phyloP scores from a whole-genome alignment of 192 early-diverging fungal genomes.

The Coemansia sp. region DNA sequence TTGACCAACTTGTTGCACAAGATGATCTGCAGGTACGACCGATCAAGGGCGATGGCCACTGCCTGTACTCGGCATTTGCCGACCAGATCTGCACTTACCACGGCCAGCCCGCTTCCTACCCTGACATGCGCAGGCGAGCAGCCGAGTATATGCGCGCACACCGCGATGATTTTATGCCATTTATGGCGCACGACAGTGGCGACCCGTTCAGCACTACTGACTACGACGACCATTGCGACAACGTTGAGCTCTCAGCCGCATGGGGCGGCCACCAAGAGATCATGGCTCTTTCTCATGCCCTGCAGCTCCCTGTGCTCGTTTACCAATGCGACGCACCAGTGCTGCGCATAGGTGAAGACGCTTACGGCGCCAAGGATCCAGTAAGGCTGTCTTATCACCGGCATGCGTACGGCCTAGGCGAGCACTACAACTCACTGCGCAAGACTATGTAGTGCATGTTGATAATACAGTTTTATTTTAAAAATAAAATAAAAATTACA shows the following conservation, averaged over 20 bases:
- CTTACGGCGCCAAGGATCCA: constrained; percentile 54
- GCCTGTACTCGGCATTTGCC: constrained; percentile 86
- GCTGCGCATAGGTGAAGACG: constrained; percentile 79
- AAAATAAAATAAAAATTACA: background rate
- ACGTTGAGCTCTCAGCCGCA: constrained; percentile 72
- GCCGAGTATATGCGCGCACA: constrained; percentile 78
- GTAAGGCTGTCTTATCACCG: constrained; percentile 82
- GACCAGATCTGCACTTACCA: constrained; percentile 70
- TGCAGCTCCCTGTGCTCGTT: constrained; percentile 78
- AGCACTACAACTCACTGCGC: constrained; percentile 91
- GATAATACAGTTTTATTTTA: background rate
- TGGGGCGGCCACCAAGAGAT: constrained; percentile 97
- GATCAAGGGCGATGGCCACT: constrained; percentile 89
- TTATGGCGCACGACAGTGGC: constrained; percentile 76
- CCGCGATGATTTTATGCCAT: constrained; percentile 88
- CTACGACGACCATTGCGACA: constrained; percentile 73
- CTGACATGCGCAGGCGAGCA: constrained; percentile 66
- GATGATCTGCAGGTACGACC: constrained; percentile 65
- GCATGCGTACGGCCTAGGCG: constrained; percentile 88
- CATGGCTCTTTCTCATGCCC: constrained; percentile 69
- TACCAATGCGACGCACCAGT: constrained; percentile 78
- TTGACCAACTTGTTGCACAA: constrained; percentile 55
- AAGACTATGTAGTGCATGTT: constrained; percentile 11
- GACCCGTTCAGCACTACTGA: constrained; percentile 68
- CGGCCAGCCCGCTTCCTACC: constrained; percentile 53